These are phyloP conservation scores for Schizosaccharomyces lindneri DNA, from an alignment of 805 yeast species.

Conservation along the genomic window DNA sequence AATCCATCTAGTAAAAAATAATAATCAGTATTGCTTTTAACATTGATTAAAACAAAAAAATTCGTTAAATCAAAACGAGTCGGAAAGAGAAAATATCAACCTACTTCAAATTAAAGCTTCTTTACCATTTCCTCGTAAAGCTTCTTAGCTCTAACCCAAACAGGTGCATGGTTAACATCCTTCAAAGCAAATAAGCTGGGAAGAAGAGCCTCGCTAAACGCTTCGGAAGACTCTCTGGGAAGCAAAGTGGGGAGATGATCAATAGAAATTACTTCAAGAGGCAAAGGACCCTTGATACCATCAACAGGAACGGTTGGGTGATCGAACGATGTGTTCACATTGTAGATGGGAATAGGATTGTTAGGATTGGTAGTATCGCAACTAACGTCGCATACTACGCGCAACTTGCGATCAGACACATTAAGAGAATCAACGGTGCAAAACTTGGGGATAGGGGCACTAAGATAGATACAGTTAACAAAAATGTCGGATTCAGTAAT, in stretches of 20 bases:
- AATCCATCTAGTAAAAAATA: too few species aligned
- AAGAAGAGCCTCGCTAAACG: conserved; percentile 61
- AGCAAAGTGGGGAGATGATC: conserved; percentile 88
- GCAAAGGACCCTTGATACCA: conserved; percentile 35
- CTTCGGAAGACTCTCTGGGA: conserved; percentile 94
- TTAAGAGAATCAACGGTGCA: conserved; percentile 46
- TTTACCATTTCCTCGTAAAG: conserved; percentile 67
- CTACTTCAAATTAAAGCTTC: conserved; percentile 21
- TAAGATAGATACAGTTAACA: conserved; percentile 85
- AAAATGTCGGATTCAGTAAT: conserved; percentile 72
- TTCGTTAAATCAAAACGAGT: too few species aligned
- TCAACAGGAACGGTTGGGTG: conserved; percentile 75
- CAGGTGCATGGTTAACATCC: conserved; percentile 57
- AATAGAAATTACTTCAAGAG: conserved; percentile 67
- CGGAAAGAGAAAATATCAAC: background rate
- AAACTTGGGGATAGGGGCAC: conserved; percentile 84
- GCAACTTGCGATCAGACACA: conserved; percentile 41
- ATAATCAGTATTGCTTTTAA: too few species aligned
- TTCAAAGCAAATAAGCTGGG: conserved; percentile 76
- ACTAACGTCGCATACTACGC: conserved; percentile 88
- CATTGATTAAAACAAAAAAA: too few species aligned
- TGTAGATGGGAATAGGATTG: conserved; percentile 89
- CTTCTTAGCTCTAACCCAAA: conserved; percentile 73
- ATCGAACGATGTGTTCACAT: conserved; percentile 67
- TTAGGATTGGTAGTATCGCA: conserved; percentile 98